Evolutionary conservation across 1,139 yeast genomes (phyloP).

Genomic region (Blastobotrys capitulatus): DNA sequence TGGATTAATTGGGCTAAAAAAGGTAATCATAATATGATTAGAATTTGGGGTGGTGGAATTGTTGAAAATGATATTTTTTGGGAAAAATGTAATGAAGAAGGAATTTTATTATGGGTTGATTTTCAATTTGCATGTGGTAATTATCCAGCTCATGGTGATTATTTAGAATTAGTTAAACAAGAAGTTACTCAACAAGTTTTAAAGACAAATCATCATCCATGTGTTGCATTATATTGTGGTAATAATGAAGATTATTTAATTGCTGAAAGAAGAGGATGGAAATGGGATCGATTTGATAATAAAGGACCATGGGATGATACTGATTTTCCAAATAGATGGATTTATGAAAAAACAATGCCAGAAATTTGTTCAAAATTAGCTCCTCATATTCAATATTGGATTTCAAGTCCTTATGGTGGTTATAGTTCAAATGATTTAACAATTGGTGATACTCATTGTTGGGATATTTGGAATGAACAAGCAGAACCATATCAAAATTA

Average conservation of each 20-base stretch:
- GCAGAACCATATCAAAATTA: constrained; percentile 43
- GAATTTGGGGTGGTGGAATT: constrained; percentile 48
- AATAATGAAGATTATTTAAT: constrained; percentile 46
- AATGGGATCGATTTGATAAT: constrained; percentile 33
- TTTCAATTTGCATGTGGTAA: constrained; percentile 49
- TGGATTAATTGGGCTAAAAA: constrained; percentile 35
- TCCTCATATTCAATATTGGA: constrained; percentile 37
- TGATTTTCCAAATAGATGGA: constrained; percentile 39
- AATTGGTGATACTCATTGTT: constrained; percentile 44
- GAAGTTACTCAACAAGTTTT: constrained; percentile 37
- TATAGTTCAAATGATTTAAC: constrained; percentile 34
- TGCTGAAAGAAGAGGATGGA: constrained; percentile 36
- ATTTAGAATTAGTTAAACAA: constrained; percentile 29
- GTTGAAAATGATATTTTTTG: constrained; percentile 42
- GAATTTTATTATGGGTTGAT: constrained; percentile 47
- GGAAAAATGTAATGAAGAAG: constrained; percentile 39
- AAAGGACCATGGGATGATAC: constrained; percentile 33
- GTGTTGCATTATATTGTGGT: constrained; percentile 39
- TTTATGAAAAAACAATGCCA: constrained; percentile 40
- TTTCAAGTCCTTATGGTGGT: constrained; percentile 44
- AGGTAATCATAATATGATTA: constrained; percentile 41
- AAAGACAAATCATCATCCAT: constrained; percentile 34
- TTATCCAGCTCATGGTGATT: constrained; percentile 35
- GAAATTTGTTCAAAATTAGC: constrained; percentile 24
- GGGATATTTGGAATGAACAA: constrained; percentile 48